Evolutionary conservation across 352 stramenopile genomes (phyloP).

Genomic region (Pythium phragmiticola): DNA sequence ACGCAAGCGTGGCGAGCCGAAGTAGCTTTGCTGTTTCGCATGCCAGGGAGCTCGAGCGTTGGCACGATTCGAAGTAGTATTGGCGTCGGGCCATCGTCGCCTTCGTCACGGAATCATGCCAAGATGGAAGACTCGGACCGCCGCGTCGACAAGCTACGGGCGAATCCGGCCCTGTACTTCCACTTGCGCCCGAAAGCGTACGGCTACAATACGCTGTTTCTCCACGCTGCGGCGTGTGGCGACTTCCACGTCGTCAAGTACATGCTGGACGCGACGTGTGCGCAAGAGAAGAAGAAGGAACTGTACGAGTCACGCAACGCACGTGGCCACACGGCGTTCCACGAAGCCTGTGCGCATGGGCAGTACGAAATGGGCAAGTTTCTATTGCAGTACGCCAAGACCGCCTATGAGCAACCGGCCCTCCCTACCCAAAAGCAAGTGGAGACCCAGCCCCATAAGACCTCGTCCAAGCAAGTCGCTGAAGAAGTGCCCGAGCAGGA

Average conservation of each 20-base stretch:
- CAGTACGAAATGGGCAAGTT: slow-evolving; percentile 80
- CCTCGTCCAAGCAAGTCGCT: background rate
- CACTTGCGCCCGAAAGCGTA: slow-evolving; percentile 46
- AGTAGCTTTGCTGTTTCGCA: slow-evolving; percentile 50
- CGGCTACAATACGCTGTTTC: slow-evolving; percentile 72
- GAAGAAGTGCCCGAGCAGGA: slow-evolving; percentile 23
- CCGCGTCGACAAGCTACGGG: slow-evolving; percentile 52
- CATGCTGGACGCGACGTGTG: slow-evolving; percentile 45
- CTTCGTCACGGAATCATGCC: slow-evolving; percentile 43
- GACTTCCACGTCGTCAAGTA: slow-evolving; percentile 82
- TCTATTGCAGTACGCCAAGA: slow-evolving; percentile 35
- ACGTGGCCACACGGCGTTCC: slow-evolving; percentile 57
- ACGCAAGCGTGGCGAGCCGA: slow-evolving; percentile 42
- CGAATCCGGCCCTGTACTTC: slow-evolving; percentile 48
- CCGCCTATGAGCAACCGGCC: slow-evolving; percentile 12
- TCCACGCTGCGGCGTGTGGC: slow-evolving; percentile 55
- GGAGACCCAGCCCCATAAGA: slow-evolving; percentile 3
- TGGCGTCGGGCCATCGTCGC: slow-evolving; percentile 1
- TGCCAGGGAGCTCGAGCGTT: slow-evolving; percentile 1
- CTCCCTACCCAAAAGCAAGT: background rate
- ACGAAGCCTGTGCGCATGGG: slow-evolving; percentile 58
- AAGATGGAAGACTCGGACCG: slow-evolving; percentile 75
- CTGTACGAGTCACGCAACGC: slow-evolving; percentile 57
- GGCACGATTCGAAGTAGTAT: background rate
- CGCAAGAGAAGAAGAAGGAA: slow-evolving; percentile 10